These are phyloP conservation scores for Hemerocallis citrina DNA, from an alignment of 106 monocot genomes.

Conservation along the genomic window DNA sequence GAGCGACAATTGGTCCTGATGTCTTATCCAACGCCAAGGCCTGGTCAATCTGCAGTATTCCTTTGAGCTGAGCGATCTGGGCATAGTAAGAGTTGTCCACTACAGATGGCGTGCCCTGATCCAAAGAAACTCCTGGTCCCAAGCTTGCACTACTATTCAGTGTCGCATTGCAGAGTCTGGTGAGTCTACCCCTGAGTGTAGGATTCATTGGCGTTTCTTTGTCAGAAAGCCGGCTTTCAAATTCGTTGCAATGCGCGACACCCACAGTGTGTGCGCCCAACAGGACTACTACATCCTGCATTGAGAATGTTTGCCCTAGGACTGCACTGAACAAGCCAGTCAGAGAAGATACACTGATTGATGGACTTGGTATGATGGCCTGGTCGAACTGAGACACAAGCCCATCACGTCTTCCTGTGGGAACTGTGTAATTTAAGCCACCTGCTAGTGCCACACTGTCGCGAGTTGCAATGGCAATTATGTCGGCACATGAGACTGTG, in stretches of 20 bases:
- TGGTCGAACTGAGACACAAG: slow-evolving; percentile 10
- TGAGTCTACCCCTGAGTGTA: background rate
- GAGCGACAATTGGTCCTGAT: slow-evolving; percentile 4
- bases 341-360: slow-evolving; percentile 3
- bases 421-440: slow-evolving; percentile 17
- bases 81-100: slow-evolving; percentile 34
- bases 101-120: slow-evolving; percentile 16
- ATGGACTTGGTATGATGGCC: slow-evolving; percentile 24
- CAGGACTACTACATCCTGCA: slow-evolving; percentile 27
- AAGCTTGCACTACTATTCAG: background rate
- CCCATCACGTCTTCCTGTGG: slow-evolving; percentile 30
- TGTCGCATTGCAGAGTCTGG: background rate
- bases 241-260: slow-evolving; percentile 17
- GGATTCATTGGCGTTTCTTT: slow-evolving; percentile 14
- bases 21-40: slow-evolving; percentile 18
- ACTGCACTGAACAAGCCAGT: slow-evolving; percentile 4
- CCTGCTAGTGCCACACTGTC: slow-evolving; percentile 27
- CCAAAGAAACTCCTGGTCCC: slow-evolving; percentile 16
- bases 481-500: slow-evolving; percentile 39
- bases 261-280: slow-evolving; percentile 33
- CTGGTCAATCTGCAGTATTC: slow-evolving; percentile 31
- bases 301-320: slow-evolving; percentile 8
- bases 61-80: slow-evolving; percentile 10
- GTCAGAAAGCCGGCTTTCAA: slow-evolving; percentile 19
- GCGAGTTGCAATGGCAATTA: slow-evolving; percentile 23